Evolutionary conservation across 495 filamentous ascomycete species (phyloP).

Genomic region (Aspergillus asperescens): DNA sequence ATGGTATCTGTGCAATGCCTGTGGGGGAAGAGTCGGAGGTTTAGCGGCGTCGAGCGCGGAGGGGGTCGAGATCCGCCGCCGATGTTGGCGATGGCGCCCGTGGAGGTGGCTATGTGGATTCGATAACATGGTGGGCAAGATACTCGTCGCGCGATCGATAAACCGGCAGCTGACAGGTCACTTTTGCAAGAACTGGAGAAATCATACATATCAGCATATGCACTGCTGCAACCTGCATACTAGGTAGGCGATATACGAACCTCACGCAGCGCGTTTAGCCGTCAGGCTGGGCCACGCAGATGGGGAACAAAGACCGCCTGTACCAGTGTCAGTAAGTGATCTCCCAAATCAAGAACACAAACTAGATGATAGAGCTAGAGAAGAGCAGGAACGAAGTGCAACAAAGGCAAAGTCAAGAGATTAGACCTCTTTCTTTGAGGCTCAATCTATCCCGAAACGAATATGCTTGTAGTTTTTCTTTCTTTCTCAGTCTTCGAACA

Average conservation of each 20-base stretch:
- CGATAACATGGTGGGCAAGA: conserved; percentile 63
- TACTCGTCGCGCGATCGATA: conserved; percentile 17
- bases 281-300: conserved; percentile 23
- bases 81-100: conserved; percentile 67
- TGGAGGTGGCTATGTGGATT: conserved; percentile 62
- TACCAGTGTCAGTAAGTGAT: conserved; percentile 40
- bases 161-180: conserved; percentile 18
- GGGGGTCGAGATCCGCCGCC: conserved; percentile 85
- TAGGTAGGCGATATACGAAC: conserved; percentile 13
- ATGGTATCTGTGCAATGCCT: conserved; percentile 45
- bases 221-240: conserved; percentile 10
- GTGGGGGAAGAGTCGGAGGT: conserved; percentile 55
- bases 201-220: conserved; percentile 15
- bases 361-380: conserved; percentile 13
- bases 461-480: not conserved
- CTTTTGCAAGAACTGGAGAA: conserved; percentile 7
- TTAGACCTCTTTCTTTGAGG: conserved; percentile 15
- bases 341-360: conserved; percentile 21
- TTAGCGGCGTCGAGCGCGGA: conserved; percentile 63
- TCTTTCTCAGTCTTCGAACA: conserved; percentile 2
- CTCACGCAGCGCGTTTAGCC: conserved; percentile 21
- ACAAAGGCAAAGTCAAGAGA: conserved; percentile 15
- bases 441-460: conserved; percentile 10
- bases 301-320: conserved; percentile 23
- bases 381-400: conserved; percentile 16